Base-by-base conservation (phyloP, 2,329 filamentous ascomycete species). In the Stemphylium vesicarium region DNA sequence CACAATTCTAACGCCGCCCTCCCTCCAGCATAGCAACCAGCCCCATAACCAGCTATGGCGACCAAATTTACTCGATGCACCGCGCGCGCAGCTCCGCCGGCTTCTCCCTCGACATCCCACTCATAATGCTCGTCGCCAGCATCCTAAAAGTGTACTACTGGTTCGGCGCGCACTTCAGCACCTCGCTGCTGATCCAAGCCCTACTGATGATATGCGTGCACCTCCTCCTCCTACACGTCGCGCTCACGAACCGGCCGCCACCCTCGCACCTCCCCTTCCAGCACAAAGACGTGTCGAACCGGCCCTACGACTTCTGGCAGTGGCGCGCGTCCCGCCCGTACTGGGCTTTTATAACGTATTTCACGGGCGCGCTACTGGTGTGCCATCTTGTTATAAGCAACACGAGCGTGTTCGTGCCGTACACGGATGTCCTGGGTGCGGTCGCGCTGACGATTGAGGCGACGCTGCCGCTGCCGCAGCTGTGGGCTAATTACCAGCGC, bases 291-390 rank as follows among this genome's bases (percentile, higher is more conserved):
- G 71, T 58, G 68, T 70, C 75, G 50, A 80, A 79, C 57, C 80
- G 90, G 20, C 90, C 90, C 0, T 93, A 87, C 71, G 84, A 87
- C 67, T 94, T 94, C 73, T 94, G 91, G 91, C 89, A 91, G 75
- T 94, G 91, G 91, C 83, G 86, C 52, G 85, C 84, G 16, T 82
- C 86, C 5, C 87, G 86, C 65, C 89, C 89, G 78, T 93, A 94
- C 78, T 96, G 91, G 91, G 82, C 88, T 52, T 92, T 92, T 69
- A 71, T 95, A 24, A 77, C 85, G 37, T 91, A 89, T 77, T 82
- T 92, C 58, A 83, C 87, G 58, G 79, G 82, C 56, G 77, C 75
- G 15, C 81, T 94, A 42, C 76, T 86, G 22, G 79, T 83, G 4
- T 78, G 88, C 64, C 88, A 94, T 68, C 70, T 93, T n/a, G 66